phyloP scores from a whole-genome alignment of 352 stramenopile genomes.

The Blastocystis sp. region DNA sequence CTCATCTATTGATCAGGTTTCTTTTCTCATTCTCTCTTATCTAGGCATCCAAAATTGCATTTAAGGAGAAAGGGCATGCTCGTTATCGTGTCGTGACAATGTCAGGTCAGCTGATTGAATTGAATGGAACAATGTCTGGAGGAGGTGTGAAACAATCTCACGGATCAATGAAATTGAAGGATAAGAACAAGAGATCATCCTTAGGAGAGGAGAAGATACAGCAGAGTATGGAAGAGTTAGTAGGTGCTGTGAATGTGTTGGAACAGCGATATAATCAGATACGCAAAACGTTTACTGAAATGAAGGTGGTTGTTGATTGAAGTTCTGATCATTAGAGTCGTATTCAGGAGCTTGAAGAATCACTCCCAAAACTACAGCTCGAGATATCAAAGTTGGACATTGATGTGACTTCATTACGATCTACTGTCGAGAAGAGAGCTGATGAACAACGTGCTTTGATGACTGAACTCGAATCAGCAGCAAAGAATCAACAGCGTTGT shows the following conservation, averaged over 20 bases:
- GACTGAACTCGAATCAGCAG: background rate
- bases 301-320: background rate
- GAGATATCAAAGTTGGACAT: slow-evolving; percentile 76
- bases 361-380: slow-evolving; percentile 63
- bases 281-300: slow-evolving; percentile 28
- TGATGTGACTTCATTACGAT: slow-evolving; percentile 70
- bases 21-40: slow-evolving; percentile 68
- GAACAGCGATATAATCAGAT: slow-evolving; percentile 66
- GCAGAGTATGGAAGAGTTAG: slow-evolving; percentile 67
- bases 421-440: slow-evolving; percentile 70
- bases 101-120: slow-evolving; percentile 92
- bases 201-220: slow-evolving; percentile 67
- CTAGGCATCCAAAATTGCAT: slow-evolving; percentile 78
- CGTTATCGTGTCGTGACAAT: slow-evolving; percentile 87
- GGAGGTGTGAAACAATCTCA: slow-evolving; percentile 81
- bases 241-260: slow-evolving; percentile 67
- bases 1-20: slow-evolving; percentile 83
- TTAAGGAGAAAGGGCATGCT: slow-evolving; percentile 63
- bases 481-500: background rate
- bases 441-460: slow-evolving; percentile 62
- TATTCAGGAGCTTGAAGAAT: slow-evolving; percentile 1
- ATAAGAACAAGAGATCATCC: background rate
- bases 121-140: slow-evolving; percentile 95
- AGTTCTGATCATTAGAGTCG: background rate
- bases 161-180: slow-evolving; percentile 19